A percentile compares a stretch with the other conserved stretches of the same genome.
Evolutionary conservation across 2,329 filamentous ascomycete species (phyloP).

Genomic region (Fusarium liriodendri): DNA sequence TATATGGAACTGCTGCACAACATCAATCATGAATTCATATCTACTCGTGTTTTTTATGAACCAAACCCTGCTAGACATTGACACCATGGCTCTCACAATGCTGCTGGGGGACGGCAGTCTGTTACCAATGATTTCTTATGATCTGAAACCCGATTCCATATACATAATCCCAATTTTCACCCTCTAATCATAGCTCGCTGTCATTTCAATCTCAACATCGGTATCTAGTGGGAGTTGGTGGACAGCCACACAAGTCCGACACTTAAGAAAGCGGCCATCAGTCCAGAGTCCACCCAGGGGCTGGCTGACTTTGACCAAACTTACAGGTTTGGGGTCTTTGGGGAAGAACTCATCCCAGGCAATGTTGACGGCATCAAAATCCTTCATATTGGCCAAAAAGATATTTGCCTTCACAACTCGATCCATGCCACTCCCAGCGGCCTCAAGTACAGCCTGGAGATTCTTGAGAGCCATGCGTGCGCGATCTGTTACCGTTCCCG

Average conservation of each 20-base stretch:
- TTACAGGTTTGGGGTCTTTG: not conserved
- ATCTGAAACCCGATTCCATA: not conserved
- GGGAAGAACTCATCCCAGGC: slow-evolving; percentile 16
- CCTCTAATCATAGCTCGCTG: not conserved
- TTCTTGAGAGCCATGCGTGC: not conserved
- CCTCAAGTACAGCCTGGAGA: not conserved
- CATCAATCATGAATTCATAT: not conserved
- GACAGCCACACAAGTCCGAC: slow-evolving; percentile 7
- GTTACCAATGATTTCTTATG: not conserved
- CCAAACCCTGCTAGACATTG: not conserved
- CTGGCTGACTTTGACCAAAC: not conserved
- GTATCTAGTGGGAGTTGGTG: slow-evolving; percentile 1
- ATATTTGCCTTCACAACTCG: slow-evolving; percentile 10
- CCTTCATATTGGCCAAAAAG: slow-evolving; percentile 8
- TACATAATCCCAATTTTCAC: not conserved
- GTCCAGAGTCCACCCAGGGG: not conserved
- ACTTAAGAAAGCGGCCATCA: not conserved
- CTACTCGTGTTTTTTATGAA: not conserved
- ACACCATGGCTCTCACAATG: not conserved
- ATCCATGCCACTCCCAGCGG: slow-evolving; percentile 4
- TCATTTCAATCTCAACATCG: slow-evolving; percentile 18
- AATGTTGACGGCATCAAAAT: slow-evolving; percentile 1
- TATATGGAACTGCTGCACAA: not conserved
- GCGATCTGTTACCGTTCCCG: not conserved
- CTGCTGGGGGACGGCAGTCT: not conserved